Evolutionary conservation across 257 asterid species (phyloP).

Genomic region (Oldenlandia corymbosa): DNA sequence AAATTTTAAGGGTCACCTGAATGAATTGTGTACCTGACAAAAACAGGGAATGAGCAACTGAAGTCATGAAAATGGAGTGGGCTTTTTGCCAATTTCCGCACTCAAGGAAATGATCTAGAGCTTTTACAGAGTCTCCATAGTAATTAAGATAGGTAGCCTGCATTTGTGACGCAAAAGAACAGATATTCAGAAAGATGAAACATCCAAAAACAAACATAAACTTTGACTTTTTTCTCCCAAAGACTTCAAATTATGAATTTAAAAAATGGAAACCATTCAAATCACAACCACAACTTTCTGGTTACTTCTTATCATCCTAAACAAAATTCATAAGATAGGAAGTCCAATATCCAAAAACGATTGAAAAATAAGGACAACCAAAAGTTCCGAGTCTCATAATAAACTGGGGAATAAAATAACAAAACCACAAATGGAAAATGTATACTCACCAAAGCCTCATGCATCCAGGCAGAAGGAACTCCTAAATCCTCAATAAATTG

Average conservation of each 20-base stretch:
- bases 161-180: conserved; percentile 17
- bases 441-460: conserved; percentile 88
- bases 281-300: neutral
- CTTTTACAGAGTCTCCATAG: conserved; percentile 63
- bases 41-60: conserved; percentile 43
- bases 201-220: neutral
- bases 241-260: neutral
- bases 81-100: conserved; percentile 92
- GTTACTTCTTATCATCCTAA: neutral
- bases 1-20: neutral
- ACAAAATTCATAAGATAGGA: neutral
- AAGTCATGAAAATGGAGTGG: conserved; percentile 70
- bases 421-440: conserved; percentile 11
- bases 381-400: neutral
- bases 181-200: conserved; percentile 23
- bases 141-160: conserved; percentile 84
- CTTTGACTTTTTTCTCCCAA: neutral
- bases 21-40: neutral
- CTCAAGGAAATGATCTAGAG: conserved; percentile 75
- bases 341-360: neutral
- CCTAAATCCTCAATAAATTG: conserved; percentile 79
- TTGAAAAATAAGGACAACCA: neutral
- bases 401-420: neutral
- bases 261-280: neutral
- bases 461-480: conserved; percentile 87